Conservation (phyloP, 306 rosid species). For the Corylus avellana region DNA sequence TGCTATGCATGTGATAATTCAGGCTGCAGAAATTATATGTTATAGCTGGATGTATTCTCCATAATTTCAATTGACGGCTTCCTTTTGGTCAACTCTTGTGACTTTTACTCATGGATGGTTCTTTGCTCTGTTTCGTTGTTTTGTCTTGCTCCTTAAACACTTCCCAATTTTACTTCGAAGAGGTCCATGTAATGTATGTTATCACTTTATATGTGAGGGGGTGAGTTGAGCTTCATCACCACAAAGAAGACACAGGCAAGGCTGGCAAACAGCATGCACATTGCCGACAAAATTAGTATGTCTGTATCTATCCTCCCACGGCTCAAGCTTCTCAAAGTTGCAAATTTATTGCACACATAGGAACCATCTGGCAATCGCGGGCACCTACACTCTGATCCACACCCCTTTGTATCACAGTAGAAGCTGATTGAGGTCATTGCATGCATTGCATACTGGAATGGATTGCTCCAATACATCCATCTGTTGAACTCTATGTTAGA, state of each 20-base stretch:
- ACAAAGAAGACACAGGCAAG: slow-evolving; percentile 9
- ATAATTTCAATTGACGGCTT: background rate
- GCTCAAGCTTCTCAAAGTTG: slow-evolving; percentile 11
- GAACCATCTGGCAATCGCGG: slow-evolving; percentile 17
- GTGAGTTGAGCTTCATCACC: slow-evolving; percentile 8
- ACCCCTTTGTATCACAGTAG: background rate
- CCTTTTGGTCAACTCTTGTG: background rate
- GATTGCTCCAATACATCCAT: slow-evolving; percentile 15
- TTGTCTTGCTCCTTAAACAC: background rate
- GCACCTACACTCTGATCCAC: background rate
- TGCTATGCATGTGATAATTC: background rate
- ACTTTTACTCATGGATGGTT: background rate
- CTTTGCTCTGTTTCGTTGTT: background rate
- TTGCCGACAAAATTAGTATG: slow-evolving; percentile 14
- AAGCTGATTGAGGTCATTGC: slow-evolving; percentile 18
- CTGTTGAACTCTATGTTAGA: background rate
- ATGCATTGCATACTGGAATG: slow-evolving; percentile 11
- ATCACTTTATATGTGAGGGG: background rate
- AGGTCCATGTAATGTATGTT: background rate
- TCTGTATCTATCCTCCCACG: background rate
- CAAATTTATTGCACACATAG: background rate
- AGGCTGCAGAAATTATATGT: background rate
- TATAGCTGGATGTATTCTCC: too few relatives aligned
- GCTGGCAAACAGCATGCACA: slow-evolving; percentile 15
- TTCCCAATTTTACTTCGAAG: background rate